Conservation (phyloP, 2,329 filamentous ascomycete species). For the Cadophora sp. region DNA sequence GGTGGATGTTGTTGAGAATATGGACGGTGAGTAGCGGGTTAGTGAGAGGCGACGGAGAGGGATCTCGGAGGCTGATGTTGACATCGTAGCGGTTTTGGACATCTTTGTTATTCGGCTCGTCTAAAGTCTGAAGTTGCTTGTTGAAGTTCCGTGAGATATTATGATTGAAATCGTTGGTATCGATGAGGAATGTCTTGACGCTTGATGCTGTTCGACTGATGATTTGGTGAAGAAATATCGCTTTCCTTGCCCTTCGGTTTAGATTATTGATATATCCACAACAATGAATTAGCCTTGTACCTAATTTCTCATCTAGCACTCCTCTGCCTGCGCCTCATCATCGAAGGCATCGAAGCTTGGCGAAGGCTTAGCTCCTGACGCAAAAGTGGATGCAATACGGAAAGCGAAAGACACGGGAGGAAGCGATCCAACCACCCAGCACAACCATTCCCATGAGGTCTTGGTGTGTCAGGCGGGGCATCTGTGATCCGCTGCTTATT, state of each 20-base stretch:
- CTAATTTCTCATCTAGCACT: too few species aligned
- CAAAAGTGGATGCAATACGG: conserved; percentile 26
- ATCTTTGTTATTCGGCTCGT: not conserved
- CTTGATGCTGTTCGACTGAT: not conserved
- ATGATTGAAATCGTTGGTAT: not conserved
- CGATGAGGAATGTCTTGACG: not conserved
- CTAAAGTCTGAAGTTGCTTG: not conserved
- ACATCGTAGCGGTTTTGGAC: conserved; percentile 1
- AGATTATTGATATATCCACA: conserved; percentile 6
- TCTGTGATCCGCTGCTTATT: conserved; percentile 16
- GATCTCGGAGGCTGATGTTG: conserved; percentile 16
- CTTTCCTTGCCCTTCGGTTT: not conserved
- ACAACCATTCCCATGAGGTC: not conserved
- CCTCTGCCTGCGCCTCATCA: conserved; percentile 10
- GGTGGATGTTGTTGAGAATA: conserved; percentile 2
- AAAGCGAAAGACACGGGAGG: conserved; percentile 22
- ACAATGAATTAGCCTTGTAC: conserved; percentile 18
- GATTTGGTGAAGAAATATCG: not conserved
- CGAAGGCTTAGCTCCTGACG: conserved; percentile 6
- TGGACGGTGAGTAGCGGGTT: not conserved
- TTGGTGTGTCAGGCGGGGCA: conserved; percentile 17
- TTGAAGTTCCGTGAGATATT: not conserved
- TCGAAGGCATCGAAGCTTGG: conserved; percentile 7
- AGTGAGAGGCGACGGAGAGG: conserved; percentile 17
- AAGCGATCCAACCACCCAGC: conserved; percentile 26